A percentile compares a stretch with the other conserved stretches of the same genome.
Evolutionary conservation across 176 grass and related monocot genomes (phyloP).

Genomic region (Urochloa ruziziensis): DNA sequence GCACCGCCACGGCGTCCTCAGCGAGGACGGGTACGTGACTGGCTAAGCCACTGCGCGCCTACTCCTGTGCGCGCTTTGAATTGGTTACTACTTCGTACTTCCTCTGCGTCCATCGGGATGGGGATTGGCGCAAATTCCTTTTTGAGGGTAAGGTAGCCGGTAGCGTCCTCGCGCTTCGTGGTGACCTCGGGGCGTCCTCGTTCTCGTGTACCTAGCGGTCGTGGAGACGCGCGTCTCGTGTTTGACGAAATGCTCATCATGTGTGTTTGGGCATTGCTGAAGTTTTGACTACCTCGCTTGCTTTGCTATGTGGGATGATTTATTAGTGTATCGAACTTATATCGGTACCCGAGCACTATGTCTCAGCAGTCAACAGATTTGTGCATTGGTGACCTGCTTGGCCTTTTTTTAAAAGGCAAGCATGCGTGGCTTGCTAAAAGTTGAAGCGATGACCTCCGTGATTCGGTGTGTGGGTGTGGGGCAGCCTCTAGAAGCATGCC

Average conservation of each 20-base stretch:
- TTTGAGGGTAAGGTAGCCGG: not conserved
- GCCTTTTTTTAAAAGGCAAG: not conserved
- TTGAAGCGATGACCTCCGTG: not conserved
- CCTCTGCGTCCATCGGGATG: no score
- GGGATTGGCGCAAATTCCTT: no score
- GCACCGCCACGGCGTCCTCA: conserved; percentile 81
- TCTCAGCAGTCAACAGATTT: not conserved
- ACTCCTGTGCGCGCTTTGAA: not conserved
- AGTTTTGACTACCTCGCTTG: not conserved
- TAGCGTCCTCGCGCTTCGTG: not conserved
- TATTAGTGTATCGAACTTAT: not conserved
- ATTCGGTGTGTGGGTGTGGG: not conserved
- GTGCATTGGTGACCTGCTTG: not conserved
- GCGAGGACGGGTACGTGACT: conserved; percentile 74
- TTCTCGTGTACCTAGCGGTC: not conserved
- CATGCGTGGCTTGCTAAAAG: not conserved
- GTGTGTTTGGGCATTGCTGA: not conserved
- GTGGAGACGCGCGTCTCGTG: not conserved
- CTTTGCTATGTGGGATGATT: not conserved
- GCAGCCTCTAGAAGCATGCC: not conserved
- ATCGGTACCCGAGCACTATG: not conserved
- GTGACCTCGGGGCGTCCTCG: not conserved
- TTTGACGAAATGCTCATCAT: conserved; percentile 18
- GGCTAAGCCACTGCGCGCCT: not conserved
- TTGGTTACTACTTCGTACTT: no score